These are phyloP conservation scores for Capsicum pubescens DNA, from an alignment of 257 asterid genomes.

Conservation along the genomic window DNA sequence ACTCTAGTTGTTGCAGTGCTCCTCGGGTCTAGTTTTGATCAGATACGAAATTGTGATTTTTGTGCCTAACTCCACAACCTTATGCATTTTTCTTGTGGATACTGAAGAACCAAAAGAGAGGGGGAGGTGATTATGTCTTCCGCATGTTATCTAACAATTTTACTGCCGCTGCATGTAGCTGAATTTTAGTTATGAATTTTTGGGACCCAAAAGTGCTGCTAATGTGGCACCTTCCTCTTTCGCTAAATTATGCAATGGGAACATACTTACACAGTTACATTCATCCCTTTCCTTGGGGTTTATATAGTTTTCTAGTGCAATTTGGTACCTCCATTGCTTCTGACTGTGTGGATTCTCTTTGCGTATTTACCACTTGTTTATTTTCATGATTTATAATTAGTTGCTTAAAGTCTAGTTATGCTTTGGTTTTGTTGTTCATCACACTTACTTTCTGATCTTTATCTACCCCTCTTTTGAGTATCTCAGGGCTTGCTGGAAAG, in stretches of 20 bases:
- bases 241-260: not conserved
- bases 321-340: slow-evolving; percentile 16
- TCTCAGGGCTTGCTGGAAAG: slow-evolving; percentile 82
- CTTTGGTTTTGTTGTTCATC: slow-evolving; percentile 23
- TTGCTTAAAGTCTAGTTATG: not conserved
- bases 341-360: slow-evolving; percentile 5
- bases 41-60: not conserved
- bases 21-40: not conserved
- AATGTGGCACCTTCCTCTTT: not conserved
- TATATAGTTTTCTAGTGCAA: not conserved
- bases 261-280: not conserved
- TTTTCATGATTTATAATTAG: not conserved
- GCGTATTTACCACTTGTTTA: not conserved
- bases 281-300: not conserved
- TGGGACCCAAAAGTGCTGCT: not conserved
- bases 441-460: slow-evolving; percentile 1
- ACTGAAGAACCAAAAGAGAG: not conserved
- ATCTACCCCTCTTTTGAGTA: slow-evolving; percentile 28
- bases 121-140: not conserved
- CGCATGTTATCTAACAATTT: not conserved
- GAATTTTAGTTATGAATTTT: not conserved
- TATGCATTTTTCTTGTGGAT: not conserved
- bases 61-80: not conserved
- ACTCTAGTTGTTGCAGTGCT: slow-evolving; percentile 1
- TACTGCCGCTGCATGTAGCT: not conserved